phyloP scores from a whole-genome alignment of 75 land plant species.

The Sequoia sempervirens region DNA sequence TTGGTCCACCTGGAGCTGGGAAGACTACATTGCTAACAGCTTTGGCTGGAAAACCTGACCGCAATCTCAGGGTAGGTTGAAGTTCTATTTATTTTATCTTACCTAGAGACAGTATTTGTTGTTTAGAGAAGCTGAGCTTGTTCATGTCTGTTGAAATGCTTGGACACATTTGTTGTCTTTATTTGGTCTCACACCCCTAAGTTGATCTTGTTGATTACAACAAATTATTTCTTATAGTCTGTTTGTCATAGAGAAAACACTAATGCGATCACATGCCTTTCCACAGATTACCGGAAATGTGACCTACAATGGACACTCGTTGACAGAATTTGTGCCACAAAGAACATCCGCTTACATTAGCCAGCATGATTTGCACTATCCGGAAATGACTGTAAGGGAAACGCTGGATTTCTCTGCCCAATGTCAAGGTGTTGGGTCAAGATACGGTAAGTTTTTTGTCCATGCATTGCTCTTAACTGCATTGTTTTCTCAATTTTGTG shows the following conservation, averaged over 20 bases:
- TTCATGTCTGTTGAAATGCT: not conserved
- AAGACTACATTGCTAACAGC: conserved; percentile 71
- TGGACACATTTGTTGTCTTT: not conserved
- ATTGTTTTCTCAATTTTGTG: not conserved
- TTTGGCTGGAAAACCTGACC: conserved; percentile 61
- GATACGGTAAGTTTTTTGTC: conserved; percentile 22
- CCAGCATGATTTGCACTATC: conserved; percentile 71
- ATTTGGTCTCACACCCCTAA: not conserved
- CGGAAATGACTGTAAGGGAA: conserved; percentile 80
- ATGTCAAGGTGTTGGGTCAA: conserved; percentile 58
- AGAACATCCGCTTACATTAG: conserved; percentile 72
- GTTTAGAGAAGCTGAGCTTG: not conserved
- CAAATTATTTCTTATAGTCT: not conserved
- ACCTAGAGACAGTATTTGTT: not conserved
- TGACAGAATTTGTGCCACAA: conserved; percentile 60
- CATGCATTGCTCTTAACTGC: not conserved
- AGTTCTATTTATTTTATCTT: not conserved
- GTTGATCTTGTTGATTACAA: not conserved
- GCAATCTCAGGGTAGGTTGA: conserved; percentile 40
- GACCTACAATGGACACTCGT: conserved; percentile 63
- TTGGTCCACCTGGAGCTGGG: conserved; percentile 82
- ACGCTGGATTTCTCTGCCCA: conserved; percentile 80
- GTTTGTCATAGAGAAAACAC: not conserved
- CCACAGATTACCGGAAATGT: conserved; percentile 49
- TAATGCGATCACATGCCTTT: not conserved